Conservation (phyloP, 768 basidiomycete genomes). For the Tephrocybe rancida region DNA sequence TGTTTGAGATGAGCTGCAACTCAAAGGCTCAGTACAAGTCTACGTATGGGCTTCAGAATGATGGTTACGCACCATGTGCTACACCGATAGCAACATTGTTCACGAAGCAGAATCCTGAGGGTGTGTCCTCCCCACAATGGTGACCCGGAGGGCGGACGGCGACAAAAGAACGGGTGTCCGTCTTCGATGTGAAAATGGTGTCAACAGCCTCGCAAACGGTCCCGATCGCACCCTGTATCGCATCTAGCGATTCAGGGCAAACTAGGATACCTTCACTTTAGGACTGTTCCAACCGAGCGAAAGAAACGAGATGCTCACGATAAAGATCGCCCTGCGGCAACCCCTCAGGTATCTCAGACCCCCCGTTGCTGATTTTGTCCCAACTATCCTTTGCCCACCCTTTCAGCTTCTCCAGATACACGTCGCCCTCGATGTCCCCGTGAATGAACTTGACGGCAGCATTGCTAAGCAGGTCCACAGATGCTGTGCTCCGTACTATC, state of each 20-base stretch:
- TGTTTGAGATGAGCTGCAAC: conserved; percentile 79
- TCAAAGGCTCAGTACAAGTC: neutral
- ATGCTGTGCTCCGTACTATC: conserved; percentile 56
- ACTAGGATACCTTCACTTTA: conserved; percentile 42
- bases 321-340: conserved; percentile 83
- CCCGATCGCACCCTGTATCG: conserved; percentile 81
- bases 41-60: neutral
- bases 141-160: conserved; percentile 91
- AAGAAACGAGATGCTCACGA: conserved; percentile 44
- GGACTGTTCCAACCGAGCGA: conserved; percentile 6
- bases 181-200: conserved; percentile 41
- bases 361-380: conserved; percentile 60
- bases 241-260: conserved; percentile 73
- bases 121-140: conserved; percentile 89
- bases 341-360: conserved; percentile 75
- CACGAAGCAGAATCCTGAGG: conserved; percentile 93
- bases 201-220: conserved; percentile 92
- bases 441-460: conserved; percentile 76
- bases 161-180: conserved; percentile 52
- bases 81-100: conserved; percentile 93
- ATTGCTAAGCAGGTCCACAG: conserved; percentile 56
- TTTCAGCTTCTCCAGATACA: conserved; percentile 67
- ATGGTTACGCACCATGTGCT: conserved; percentile 76
- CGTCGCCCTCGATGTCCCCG: conserved; percentile 66
- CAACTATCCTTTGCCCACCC: conserved; percentile 60